phyloP scores from a whole-genome alignment of 805 yeast species.

The Yamadazyma sp. region DNA sequence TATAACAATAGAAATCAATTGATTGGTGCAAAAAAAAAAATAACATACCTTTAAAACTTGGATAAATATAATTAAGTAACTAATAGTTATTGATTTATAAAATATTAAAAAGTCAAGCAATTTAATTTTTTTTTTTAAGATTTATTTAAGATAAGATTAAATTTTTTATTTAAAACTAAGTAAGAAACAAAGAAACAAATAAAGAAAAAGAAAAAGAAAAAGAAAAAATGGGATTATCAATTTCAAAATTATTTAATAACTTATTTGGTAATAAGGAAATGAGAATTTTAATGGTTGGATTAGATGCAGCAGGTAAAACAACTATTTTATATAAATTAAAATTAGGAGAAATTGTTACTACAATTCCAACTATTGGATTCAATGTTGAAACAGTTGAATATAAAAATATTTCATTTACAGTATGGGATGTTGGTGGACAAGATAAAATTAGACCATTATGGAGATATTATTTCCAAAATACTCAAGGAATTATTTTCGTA shows the following conservation, averaged over 20 bases:
- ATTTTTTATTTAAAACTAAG: background rate
- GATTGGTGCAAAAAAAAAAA: too few species aligned
- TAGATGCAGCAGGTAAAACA: slow-evolving; percentile 98
- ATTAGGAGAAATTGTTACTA: slow-evolving; percentile 93
- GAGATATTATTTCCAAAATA: slow-evolving; percentile 98
- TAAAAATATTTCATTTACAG: slow-evolving; percentile 94
- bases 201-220: slow-evolving; percentile 17
- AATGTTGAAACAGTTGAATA: slow-evolving; percentile 97
- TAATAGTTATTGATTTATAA: too few species aligned
- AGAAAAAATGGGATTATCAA: slow-evolving; percentile 79
- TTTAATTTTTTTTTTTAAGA: background rate
- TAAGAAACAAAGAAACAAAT: background rate
- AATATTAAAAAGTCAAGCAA: too few species aligned
- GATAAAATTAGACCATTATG: slow-evolving; percentile 97
- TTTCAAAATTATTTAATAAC: slow-evolving; percentile 91
- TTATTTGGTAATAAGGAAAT: slow-evolving; percentile 96
- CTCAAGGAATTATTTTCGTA: slow-evolving; percentile 97
- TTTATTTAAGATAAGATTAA: background rate
- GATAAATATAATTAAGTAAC: too few species aligned
- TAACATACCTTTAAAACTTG: too few species aligned
- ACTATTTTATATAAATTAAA: slow-evolving; percentile 92
- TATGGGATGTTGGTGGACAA: slow-evolving; percentile 99
- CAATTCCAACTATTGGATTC: slow-evolving; percentile 96
- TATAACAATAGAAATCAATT: too few species aligned
- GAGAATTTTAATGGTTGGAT: slow-evolving; percentile 98